Conservation (phyloP, 495 filamentous ascomycete species). For the Penicillium subrubescens region DNA sequence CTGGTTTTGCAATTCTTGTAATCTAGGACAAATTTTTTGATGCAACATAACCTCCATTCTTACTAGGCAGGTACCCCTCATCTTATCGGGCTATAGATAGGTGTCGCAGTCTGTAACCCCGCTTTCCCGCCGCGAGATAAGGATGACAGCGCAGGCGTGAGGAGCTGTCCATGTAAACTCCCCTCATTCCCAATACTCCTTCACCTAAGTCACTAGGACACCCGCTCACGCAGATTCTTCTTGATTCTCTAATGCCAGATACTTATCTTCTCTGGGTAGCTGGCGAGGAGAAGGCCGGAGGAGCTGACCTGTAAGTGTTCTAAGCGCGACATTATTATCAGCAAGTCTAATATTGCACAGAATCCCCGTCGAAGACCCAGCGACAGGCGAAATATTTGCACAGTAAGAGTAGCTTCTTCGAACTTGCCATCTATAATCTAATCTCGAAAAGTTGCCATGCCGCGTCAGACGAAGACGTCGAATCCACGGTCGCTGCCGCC, state of each 20-base stretch:
- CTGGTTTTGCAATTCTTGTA: too few relatives aligned
- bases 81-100: neutral
- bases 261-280: neutral
- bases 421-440: neutral
- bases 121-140: slow-evolving; percentile 4
- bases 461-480: slow-evolving; percentile 51
- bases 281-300: neutral
- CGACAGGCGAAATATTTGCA: slow-evolving; percentile 26
- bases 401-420: slow-evolving; percentile 6
- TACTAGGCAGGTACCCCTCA: neutral
- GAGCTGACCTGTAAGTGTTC: neutral
- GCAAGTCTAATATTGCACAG: slow-evolving; percentile 2
- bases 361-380: slow-evolving; percentile 27
- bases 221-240: neutral
- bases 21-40: neutral
- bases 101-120: neutral
- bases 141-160: neutral
- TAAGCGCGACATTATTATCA: neutral
- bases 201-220: neutral
- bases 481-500: slow-evolving; percentile 46
- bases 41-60: neutral
- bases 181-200: neutral
- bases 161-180: neutral
- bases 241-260: neutral
- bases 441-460: slow-evolving; percentile 36